Base-by-base conservation (phyloP, 345 rosid species). In the Pistacia atlantica region DNA sequence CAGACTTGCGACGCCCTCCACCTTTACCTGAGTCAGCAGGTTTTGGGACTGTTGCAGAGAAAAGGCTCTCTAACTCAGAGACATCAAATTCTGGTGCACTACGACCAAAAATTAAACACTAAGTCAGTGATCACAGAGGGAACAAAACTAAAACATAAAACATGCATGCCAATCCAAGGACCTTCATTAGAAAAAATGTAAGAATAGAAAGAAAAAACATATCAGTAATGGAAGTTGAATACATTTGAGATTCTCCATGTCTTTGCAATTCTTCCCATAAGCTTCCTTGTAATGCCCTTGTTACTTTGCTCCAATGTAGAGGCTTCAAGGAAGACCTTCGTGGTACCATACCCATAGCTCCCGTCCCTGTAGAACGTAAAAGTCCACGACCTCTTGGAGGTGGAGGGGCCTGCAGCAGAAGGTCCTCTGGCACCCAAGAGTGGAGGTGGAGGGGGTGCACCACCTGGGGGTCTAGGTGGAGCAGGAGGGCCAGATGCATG, bases 251-350 rank as follows among this genome's bases (percentile, higher is more conserved):
- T 73, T 91, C 99, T 75, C 97, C 97, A 64, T 88, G 90, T 82
- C 87, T 94, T 81, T 97, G 99, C 81, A 97, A 75, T 85, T 97
- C 98, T 17, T 97, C 97, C 99, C 98, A 97, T 78, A 97, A 92
- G 86, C 97, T 97, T 88, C 99, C 99, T 84, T 94, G 97, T 71
- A 97, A 75, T 75, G 93, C 97, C 87, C 98, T 89, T 82, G 99
- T 87, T 80, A 94, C 97, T 85, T 97, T 97, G 83, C 97, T 92
- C 99, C 98, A 97, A 67, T 94, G 99, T 72, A 97, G 73, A 76
- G 99, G 99, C 87, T 97, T 97, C 80, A 97, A 84, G 45, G 97
- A 88, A 81, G 98, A 92, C 84, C 91, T 89, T 78, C 86, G 85
- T 11, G 86, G 85, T 78, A 92, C 90, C 75, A 81, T n/a, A 56